phyloP scores from a whole-genome alignment of 2,329 filamentous ascomycete species.

The Botrytis fragariae region DNA sequence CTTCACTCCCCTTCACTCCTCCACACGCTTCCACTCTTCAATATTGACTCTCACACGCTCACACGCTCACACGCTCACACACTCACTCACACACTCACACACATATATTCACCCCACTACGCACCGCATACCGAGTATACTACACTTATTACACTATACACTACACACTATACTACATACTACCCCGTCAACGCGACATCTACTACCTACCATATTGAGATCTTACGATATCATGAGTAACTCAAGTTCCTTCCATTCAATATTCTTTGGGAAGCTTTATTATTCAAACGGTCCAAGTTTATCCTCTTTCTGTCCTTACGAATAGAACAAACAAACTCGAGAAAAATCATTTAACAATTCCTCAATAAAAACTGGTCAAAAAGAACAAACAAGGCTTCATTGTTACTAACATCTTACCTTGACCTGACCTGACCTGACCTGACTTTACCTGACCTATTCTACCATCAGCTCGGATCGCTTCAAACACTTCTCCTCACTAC shows the following conservation, averaged over 20 bases:
- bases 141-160: too few species aligned
- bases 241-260: not conserved
- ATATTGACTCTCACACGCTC: not conserved
- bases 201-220: not conserved
- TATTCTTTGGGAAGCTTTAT: too few species aligned
- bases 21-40: not conserved
- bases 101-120: not conserved
- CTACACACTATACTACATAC: not conserved
- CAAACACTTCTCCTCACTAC: not conserved
- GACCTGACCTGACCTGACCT: not conserved
- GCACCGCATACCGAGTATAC: not conserved
- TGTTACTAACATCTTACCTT: not conserved
- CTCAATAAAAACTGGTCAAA: not conserved
- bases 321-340: not conserved
- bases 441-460: not conserved
- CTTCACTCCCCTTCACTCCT: not conserved
- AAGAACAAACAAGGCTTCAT: constrained; percentile 9
- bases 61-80: not conserved
- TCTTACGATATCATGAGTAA: constrained; percentile 3
- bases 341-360: not conserved
- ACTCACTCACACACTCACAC: not conserved
- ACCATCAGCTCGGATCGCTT: constrained; percentile 5
- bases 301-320: not conserved
- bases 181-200: not conserved
- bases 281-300: not conserved